Evolutionary conservation across 2,329 filamentous ascomycete species (phyloP).

Genomic region (Trichoderma guizhouense): DNA sequence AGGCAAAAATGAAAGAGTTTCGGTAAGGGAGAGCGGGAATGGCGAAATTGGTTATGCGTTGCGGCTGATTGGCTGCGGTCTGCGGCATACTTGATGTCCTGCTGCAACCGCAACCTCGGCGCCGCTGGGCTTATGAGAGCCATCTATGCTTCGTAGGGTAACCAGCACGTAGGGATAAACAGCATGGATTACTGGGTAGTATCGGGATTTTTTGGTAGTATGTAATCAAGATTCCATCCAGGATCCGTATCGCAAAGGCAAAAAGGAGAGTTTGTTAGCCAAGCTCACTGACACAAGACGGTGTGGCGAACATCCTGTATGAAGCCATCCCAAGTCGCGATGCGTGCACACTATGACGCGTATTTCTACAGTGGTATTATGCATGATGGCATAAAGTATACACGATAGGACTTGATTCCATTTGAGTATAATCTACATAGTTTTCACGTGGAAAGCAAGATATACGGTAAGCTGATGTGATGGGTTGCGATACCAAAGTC

Average conservation of each 20-base stretch:
- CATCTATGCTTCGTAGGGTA: background rate
- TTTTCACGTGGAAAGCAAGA: background rate
- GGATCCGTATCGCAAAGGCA: background rate
- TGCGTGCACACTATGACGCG: background rate
- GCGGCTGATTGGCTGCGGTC: constrained; percentile 3
- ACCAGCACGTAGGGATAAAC: background rate
- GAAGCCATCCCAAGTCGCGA: background rate
- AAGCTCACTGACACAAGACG: background rate
- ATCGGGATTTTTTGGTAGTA: background rate
- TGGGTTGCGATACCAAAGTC: background rate
- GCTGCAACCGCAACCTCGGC: background rate
- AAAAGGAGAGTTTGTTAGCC: background rate
- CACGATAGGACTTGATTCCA: background rate
- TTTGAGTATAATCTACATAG: background rate
- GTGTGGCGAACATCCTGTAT: background rate
- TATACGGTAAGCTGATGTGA: background rate
- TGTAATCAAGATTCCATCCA: background rate
- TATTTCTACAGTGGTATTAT: background rate
- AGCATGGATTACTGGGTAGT: background rate
- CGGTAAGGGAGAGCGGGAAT: constrained; percentile 13
- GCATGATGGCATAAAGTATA: background rate
- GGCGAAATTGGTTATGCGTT: background rate
- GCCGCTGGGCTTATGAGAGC: background rate
- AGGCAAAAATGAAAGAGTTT: background rate
- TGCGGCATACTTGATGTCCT: background rate